Evolutionary conservation across 495 filamentous ascomycete genomes (phyloP).

Genomic region (Parathielavia appendiculata): DNA sequence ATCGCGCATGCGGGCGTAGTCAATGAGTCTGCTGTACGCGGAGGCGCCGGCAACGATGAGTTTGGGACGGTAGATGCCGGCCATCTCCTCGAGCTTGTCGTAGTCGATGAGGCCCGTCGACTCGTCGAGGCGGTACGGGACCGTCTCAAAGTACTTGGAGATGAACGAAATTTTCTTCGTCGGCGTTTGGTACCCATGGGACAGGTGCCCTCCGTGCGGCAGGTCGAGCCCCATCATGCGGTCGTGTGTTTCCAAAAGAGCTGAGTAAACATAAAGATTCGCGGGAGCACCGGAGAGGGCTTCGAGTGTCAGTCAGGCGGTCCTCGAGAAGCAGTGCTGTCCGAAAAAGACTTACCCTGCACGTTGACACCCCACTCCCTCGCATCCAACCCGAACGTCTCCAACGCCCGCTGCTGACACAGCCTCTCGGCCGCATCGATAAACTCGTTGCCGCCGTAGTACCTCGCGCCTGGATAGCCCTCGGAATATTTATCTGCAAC

Average conservation of each 20-base stretch:
- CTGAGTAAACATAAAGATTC: slow-evolving; percentile 93
- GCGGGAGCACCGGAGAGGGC: slow-evolving; percentile 93
- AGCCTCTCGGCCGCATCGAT: slow-evolving; percentile 87
- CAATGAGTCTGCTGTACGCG: slow-evolving; percentile 90
- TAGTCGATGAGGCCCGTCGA: slow-evolving; percentile 93
- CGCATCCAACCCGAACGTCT: slow-evolving; percentile 75
- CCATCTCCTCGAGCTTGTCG: slow-evolving; percentile 76
- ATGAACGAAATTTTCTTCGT: slow-evolving; percentile 98
- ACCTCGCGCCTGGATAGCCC: slow-evolving; percentile 92
- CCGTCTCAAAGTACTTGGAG: slow-evolving; percentile 97
- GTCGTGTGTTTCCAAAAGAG: slow-evolving; percentile 85
- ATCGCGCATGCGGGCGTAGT: slow-evolving; percentile 80
- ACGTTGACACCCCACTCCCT: slow-evolving; percentile 98
- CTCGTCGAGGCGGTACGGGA: slow-evolving; percentile 90
- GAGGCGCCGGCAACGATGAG: slow-evolving; percentile 92
- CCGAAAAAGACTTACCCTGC: slow-evolving; percentile 57
- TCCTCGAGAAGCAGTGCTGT: not conserved
- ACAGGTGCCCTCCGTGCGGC: slow-evolving; percentile 93
- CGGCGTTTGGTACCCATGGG: slow-evolving; percentile 95
- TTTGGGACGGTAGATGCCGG: slow-evolving; percentile 84
- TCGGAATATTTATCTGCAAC: slow-evolving; percentile 94
- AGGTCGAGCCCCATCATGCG: slow-evolving; percentile 96
- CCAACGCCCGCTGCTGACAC: slow-evolving; percentile 82
- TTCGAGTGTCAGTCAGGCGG: slow-evolving; percentile 31
- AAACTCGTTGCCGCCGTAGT: slow-evolving; percentile 95